Evolutionary conservation across 169 alveolate genomes (phyloP), one percentile per base, ranked within the genome.

Genomic region (Plasmodium blacklocki): DNA sequence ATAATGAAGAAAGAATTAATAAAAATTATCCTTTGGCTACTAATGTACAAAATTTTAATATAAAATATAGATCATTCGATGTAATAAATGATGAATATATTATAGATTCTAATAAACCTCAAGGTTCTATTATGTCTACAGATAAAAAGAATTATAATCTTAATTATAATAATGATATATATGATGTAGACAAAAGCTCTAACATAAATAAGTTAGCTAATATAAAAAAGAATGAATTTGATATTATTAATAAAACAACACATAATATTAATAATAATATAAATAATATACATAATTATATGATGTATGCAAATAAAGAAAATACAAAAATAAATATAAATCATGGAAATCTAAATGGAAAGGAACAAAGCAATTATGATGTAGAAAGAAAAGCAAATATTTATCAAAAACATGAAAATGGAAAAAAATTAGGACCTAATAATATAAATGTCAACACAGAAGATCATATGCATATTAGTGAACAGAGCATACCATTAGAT

Each of bases 261-360:
- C 32, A 26, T 59, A 74, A 21, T 18, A 74, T 74, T 45, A 74
- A 18, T 39, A 47, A 59, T 60, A 74, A 29, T 26, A 26, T 12
- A 67, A 74, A 50, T n/a, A 45, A 19, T 15, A 21, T 32, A 3
- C 59, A 23, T 58, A 74, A 74, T 15, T 15, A 59, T n/a, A 43
- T 60, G 15, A 9, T 43, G 29, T 59, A 74, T 74, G 47, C 59
- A 62, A 43, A 60, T 18, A 60, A 18, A 58, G 88, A 64, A 50
- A 23, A 21, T 60, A 45, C 60, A 8, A 26, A 74, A 29, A 12
- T 59, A 39, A 59, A 43, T 19, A n/a, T 50, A 49, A 64, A 74
- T 45, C 26, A 21, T 14, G 56, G 15, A 60, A 32, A 47, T 32
- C 15, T 14, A 29, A 47, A 74, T 32, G 73, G 59, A 67, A 49